Conservation (phyloP, 768 basidiomycete species). For the Tricholoma terreum region DNA sequence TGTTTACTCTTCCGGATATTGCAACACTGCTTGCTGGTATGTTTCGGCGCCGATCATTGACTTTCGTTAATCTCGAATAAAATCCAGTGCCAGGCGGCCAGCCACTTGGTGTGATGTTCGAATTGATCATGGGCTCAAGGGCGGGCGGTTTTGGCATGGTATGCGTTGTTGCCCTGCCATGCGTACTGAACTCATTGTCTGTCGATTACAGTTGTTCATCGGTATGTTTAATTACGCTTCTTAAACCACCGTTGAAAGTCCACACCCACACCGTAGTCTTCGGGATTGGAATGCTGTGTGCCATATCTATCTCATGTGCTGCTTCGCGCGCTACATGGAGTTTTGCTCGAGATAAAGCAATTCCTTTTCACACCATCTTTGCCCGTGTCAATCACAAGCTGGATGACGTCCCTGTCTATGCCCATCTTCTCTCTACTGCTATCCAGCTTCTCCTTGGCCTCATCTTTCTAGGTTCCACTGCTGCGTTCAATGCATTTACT, state of each 20-base stretch:
- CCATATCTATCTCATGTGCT: slow-evolving; percentile 63
- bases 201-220: slow-evolving; percentile 36
- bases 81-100: slow-evolving; percentile 55
- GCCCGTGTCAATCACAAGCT: slow-evolving; percentile 37
- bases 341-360: slow-evolving; percentile 65
- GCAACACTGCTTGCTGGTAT: slow-evolving; percentile 48
- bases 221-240: slow-evolving; percentile 22
- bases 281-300: slow-evolving; percentile 56
- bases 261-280: slow-evolving; percentile 50
- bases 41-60: neutral
- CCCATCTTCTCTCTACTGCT: slow-evolving; percentile 53
- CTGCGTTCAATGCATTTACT: slow-evolving; percentile 67
- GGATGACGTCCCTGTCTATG: slow-evolving; percentile 55
- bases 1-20: slow-evolving; percentile 64
- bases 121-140: slow-evolving; percentile 57
- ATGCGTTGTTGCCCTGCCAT: slow-evolving; percentile 8
- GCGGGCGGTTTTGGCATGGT: slow-evolving; percentile 64
- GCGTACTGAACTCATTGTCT: too few relatives aligned
- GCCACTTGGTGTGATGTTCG: slow-evolving; percentile 61
- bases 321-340: slow-evolving; percentile 71
- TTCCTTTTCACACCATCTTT: slow-evolving; percentile 52
- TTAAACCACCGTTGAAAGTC: slow-evolving; percentile 1
- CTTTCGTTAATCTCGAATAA: neutral
- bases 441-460: slow-evolving; percentile 61
- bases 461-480: slow-evolving; percentile 58